phyloP scores from a whole-genome alignment of 2,329 filamentous ascomycete species.

The Hansfordia pulvinata region DNA sequence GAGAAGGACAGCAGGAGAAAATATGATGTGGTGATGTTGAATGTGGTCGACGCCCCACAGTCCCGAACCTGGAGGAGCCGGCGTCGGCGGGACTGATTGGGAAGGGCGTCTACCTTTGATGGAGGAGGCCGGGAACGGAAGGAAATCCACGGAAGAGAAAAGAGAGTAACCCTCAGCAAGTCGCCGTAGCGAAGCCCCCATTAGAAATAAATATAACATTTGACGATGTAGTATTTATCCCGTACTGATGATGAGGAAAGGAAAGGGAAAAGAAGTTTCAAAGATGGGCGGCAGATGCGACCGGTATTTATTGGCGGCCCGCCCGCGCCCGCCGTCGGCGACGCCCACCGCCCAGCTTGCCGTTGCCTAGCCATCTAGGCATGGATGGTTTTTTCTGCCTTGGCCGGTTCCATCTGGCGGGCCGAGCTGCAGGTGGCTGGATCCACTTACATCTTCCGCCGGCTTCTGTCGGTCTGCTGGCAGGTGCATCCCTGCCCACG shows the following conservation, averaged over 20 bases:
- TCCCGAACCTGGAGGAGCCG: constrained; percentile 2
- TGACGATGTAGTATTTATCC: constrained; percentile 2
- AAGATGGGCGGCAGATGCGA: background rate
- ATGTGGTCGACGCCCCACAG: constrained; percentile 1
- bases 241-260: constrained; percentile 1
- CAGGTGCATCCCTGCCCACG: no score
- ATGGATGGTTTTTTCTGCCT: no score
- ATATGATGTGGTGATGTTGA: no score
- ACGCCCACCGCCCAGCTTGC: no score
- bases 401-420: no score
- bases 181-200: constrained; percentile 1
- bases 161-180: constrained; percentile 1
- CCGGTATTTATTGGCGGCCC: background rate
- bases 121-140: constrained; percentile 1
- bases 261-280: background rate
- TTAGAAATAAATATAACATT: constrained; percentile 1
- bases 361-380: no score
- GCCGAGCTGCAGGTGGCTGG: no score
- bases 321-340: background rate
- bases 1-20: no score
- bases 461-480: no score
- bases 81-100: constrained; percentile 2
- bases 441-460: no score
- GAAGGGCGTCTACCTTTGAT: constrained; percentile 1
- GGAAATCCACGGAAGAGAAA: constrained; percentile 1